These are phyloP conservation scores for Sarcodon aspratus DNA, from an alignment of 768 basidiomycete genomes.

Conservation along the genomic window DNA sequence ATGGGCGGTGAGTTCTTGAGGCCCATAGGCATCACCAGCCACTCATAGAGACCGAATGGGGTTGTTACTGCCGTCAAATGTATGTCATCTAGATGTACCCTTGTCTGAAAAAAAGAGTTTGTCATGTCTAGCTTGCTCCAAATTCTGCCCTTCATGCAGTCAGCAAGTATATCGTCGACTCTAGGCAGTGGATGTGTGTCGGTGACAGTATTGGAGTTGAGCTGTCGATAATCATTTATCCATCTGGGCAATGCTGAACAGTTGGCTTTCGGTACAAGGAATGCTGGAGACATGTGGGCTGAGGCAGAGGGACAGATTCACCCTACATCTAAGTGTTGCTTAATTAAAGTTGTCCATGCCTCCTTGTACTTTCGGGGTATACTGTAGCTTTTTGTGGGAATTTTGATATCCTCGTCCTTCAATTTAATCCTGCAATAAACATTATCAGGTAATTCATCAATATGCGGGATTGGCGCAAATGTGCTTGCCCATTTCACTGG, in stretches of 20 bases:
- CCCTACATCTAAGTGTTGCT: conserved; percentile 22
- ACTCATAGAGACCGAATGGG: conserved; percentile 28
- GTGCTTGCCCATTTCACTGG: too few relatives aligned
- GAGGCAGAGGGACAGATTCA: conserved; percentile 16
- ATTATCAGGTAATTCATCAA: conserved; percentile 10
- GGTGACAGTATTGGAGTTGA: conserved; percentile 20
- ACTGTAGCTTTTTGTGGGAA: conserved; percentile 16
- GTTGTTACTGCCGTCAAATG: conserved; percentile 25
- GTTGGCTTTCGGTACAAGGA: conserved; percentile 25
- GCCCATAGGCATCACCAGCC: conserved; percentile 29
- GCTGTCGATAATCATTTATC: conserved; percentile 21
- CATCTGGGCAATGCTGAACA: conserved; percentile 18
- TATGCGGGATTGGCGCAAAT: conserved; percentile 19
- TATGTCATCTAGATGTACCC: conserved; percentile 17
- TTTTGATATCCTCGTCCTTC: conserved; percentile 14
- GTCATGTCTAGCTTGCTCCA: conserved; percentile 29
- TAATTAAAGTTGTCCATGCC: conserved; percentile 19
- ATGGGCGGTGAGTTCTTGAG: conserved; percentile 21
- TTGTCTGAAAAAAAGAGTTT: conserved; percentile 28
- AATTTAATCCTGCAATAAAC: conserved; percentile 13
- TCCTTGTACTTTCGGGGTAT: conserved; percentile 22
- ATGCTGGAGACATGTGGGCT: conserved; percentile 21
- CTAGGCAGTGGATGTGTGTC: conserved; percentile 20
- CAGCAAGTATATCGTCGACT: conserved; percentile 21
- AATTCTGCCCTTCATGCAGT: conserved; percentile 23